Evolutionary conservation across 1,284 basidiomycete species (phyloP).

Genomic region (Hemileia vastatrix): DNA sequence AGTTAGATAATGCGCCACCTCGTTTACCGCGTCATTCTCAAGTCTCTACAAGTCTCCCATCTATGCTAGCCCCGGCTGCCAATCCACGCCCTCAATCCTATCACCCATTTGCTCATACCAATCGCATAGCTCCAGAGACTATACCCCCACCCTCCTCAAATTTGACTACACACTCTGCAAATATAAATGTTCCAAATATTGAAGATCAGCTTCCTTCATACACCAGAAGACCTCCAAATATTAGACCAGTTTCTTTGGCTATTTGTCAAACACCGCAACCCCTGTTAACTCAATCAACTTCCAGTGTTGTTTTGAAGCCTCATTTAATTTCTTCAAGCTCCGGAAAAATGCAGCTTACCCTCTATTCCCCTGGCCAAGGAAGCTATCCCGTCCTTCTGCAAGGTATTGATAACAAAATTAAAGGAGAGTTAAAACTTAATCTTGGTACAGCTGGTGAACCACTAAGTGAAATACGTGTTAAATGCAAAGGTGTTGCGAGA

Average conservation of each 20-base stretch:
- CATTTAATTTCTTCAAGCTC: slow-evolving; percentile 1
- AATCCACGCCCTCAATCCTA: too few species aligned
- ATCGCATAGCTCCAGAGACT: too few species aligned
- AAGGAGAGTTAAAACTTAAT: neutral
- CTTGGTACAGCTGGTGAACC: neutral
- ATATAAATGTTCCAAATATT: too few species aligned
- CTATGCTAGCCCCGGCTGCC: too few species aligned
- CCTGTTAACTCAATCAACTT: neutral
- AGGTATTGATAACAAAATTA: slow-evolving; percentile 4
- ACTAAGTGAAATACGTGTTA: slow-evolving; percentile 2
- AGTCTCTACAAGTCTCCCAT: too few species aligned
- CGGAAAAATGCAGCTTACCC: slow-evolving; percentile 7
- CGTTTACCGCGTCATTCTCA: too few species aligned
- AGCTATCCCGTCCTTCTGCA: slow-evolving; percentile 1
- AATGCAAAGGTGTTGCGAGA: slow-evolving; percentile 5
- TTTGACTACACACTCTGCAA: too few species aligned
- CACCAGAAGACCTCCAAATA: neutral
- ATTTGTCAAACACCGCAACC: neutral
- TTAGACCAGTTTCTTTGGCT: neutral
- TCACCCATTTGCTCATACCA: too few species aligned
- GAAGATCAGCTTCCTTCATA: slow-evolving; percentile 4
- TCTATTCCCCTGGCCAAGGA: neutral
- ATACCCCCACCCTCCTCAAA: too few species aligned
- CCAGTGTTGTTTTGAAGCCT: neutral
- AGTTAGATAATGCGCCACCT: too few species aligned